Percentiles rank a stretch among this genome's conserved stretches.
These are phyloP conservation scores for Galerina sulciceps DNA, from an alignment of 768 basidiomycete genomes.

Conservation along the genomic window DNA sequence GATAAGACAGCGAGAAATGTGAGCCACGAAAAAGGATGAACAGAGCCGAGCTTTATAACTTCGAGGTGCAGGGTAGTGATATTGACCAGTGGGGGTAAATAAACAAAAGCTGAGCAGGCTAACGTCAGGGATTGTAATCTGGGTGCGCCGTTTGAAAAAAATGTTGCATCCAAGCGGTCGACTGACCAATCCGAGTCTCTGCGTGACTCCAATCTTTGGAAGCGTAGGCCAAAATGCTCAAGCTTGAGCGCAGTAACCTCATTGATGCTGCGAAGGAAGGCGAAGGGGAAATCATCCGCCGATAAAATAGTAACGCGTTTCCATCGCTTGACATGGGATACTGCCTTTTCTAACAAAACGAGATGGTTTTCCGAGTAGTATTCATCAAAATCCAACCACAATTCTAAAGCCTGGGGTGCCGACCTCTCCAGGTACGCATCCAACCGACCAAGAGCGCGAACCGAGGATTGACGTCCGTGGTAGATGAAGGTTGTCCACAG, in stretches of 20 bases:
- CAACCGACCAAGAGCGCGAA: slow-evolving; percentile 16
- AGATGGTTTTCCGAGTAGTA: not conserved
- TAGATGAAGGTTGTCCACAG: slow-evolving; percentile 24
- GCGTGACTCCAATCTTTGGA: no score
- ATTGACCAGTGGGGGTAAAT: not conserved
- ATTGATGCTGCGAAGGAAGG: no score
- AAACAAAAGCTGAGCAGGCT: not conserved
- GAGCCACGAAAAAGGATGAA: not conserved
- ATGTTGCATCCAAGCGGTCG: not conserved
- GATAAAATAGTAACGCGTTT: not conserved
- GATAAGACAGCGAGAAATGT: not conserved
- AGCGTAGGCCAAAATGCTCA: not conserved
- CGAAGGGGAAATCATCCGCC: no score
- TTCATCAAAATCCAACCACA: slow-evolving; percentile 20
- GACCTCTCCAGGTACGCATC: slow-evolving; percentile 25
- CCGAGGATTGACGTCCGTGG: not conserved
- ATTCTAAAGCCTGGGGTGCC: slow-evolving; percentile 9
- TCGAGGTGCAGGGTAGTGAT: not conserved
- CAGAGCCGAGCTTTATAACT: no score
- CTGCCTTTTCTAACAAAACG: not conserved
- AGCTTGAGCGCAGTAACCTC: no score
- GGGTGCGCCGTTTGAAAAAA: not conserved
- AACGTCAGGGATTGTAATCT: not conserved
- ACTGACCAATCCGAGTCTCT: not conserved
- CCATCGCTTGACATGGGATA: not conserved